Evolutionary conservation across 805 yeast species (phyloP).

Genomic region (Pichia ethanolica): DNA sequence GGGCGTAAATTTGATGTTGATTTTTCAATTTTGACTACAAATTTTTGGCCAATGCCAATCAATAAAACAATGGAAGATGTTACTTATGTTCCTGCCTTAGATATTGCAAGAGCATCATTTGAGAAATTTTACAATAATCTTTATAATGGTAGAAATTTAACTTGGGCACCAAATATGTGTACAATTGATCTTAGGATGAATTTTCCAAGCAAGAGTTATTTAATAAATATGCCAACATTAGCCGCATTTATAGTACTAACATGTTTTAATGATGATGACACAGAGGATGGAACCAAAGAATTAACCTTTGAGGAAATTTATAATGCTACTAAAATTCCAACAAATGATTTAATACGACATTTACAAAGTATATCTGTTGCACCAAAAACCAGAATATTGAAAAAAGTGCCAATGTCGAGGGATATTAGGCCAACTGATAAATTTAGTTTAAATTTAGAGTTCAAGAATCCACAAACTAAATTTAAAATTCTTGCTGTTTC

Average conservation of each 20-base stretch:
- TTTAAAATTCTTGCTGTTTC: constrained; percentile 72
- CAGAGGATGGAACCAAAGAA: constrained; percentile 27
- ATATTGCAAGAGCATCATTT: constrained; percentile 36
- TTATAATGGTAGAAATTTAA: constrained; percentile 51
- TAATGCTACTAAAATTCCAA: constrained; percentile 64
- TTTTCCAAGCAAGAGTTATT: constrained; percentile 64
- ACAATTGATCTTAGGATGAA: constrained; percentile 70
- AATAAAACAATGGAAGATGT: constrained; percentile 29
- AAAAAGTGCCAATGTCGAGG: constrained; percentile 67
- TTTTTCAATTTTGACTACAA: constrained; percentile 50
- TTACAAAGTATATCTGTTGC: constrained; percentile 77
- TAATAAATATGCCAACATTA: constrained; percentile 70
- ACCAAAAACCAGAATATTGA: constrained; percentile 67
- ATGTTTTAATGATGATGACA: constrained; percentile 55
- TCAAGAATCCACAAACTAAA: constrained; percentile 58
- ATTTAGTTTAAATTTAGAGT: constrained; percentile 61
- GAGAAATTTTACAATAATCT: constrained; percentile 42
- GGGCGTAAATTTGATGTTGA: constrained; percentile 36
- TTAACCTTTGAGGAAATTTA: constrained; percentile 57
- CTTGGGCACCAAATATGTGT: constrained; percentile 83
- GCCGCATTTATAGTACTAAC: constrained; percentile 67
- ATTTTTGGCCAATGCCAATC: constrained; percentile 60
- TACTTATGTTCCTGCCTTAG: constrained; percentile 38
- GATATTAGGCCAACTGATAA: constrained; percentile 57
- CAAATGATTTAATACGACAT: constrained; percentile 64